A percentile compares a stretch with the other conserved stretches of the same genome.
Evolutionary conservation across 1,284 basidiomycete genomes (phyloP).

Genomic region (Pseudozyma hubeiensis): DNA sequence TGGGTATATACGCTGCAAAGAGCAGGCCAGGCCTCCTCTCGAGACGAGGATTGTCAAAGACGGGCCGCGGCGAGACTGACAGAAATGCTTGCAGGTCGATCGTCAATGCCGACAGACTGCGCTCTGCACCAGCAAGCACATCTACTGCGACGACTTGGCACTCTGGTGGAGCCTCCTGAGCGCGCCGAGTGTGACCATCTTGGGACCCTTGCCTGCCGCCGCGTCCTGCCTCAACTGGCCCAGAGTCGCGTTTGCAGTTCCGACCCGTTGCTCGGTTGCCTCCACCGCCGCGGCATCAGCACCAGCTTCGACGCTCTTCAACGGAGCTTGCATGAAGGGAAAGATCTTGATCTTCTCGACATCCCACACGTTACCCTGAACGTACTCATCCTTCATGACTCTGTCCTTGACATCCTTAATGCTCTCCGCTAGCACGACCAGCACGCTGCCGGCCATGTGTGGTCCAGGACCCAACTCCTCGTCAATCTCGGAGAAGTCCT

Average conservation of each 20-base stretch:
- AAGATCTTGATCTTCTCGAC: constrained; percentile 43
- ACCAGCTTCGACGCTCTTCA: not conserved
- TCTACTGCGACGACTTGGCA: not conserved
- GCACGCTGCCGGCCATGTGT: constrained; percentile 43
- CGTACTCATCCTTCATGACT: constrained; percentile 54
- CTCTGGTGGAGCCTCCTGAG: constrained; percentile 44
- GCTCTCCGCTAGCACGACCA: constrained; percentile 55
- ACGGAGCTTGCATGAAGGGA: constrained; percentile 54
- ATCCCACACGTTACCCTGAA: constrained; percentile 51
- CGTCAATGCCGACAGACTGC: no score
- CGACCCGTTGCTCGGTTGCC: not conserved
- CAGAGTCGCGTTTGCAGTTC: constrained; percentile 32
- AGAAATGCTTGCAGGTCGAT: no score
- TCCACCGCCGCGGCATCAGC: constrained; percentile 1
- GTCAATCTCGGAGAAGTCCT: constrained; percentile 51
- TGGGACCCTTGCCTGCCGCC: constrained; percentile 42
- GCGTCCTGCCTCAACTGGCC: constrained; percentile 49
- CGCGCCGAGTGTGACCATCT: constrained; percentile 46
- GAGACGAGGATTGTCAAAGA: no score
- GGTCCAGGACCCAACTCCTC: constrained; percentile 42
- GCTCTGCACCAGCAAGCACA: no score
- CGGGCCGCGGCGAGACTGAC: no score
- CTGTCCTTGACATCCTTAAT: constrained; percentile 47
- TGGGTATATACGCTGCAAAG: no score
- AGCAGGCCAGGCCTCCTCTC: no score